A percentile compares a stretch with the other conserved stretches of the same genome.
Evolutionary conservation across 2,329 filamentous ascomycete genomes (phyloP).

Genomic region (Parascedosporium putredinis): DNA sequence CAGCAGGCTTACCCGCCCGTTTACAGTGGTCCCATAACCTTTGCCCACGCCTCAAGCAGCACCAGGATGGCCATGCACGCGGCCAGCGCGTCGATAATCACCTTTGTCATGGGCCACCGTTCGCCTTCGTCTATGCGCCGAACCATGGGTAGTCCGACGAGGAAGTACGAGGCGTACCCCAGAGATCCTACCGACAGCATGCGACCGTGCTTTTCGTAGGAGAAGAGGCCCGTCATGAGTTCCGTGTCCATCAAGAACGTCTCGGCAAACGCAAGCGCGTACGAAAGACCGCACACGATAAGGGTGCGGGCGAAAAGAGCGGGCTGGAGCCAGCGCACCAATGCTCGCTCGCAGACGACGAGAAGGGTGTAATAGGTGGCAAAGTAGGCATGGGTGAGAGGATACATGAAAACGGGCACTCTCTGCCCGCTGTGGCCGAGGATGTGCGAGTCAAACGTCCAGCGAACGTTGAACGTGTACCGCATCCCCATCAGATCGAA

Average conservation of each 20-base stretch:
- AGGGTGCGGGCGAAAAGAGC: background rate
- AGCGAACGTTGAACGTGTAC: slow-evolving; percentile 10
- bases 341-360: slow-evolving; percentile 4
- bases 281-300: slow-evolving; percentile 8
- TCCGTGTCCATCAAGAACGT: slow-evolving; percentile 12
- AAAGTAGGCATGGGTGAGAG: slow-evolving; percentile 13
- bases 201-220: slow-evolving; percentile 7
- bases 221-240: slow-evolving; percentile 9
- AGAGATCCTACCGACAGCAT: slow-evolving; percentile 12
- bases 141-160: slow-evolving; percentile 12
- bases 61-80: slow-evolving; percentile 11
- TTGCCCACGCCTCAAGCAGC: slow-evolving; percentile 12
- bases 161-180: slow-evolving; percentile 13
- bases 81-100: slow-evolving; percentile 9
- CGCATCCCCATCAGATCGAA: slow-evolving; percentile 14
- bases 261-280: slow-evolving; percentile 11
- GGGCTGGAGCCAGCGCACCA: background rate
- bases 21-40: slow-evolving; percentile 9
- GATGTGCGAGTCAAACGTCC: slow-evolving; percentile 10
- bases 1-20: too few relatives aligned
- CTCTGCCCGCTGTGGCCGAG: slow-evolving; percentile 9
- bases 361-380: slow-evolving; percentile 9
- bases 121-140: slow-evolving; percentile 7
- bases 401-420: slow-evolving; percentile 13
- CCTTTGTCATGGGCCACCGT: slow-evolving; percentile 8